Evolutionary conservation across 2,329 filamentous ascomycete species (phyloP), one percentile per base, ranked within the genome.

Genomic region (Penicillium palitans): DNA sequence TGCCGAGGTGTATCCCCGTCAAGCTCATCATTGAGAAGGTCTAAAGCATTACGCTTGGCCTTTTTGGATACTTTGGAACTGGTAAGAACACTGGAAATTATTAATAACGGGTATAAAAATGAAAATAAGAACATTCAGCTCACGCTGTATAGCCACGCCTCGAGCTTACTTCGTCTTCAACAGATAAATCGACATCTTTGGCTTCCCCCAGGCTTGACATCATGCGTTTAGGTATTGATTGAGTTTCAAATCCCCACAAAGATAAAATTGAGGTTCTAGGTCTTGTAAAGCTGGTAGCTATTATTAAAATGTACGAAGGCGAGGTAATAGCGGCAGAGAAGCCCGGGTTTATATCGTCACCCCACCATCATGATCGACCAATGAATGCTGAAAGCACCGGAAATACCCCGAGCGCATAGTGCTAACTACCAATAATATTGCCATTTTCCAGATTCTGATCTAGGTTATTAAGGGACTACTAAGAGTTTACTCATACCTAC

Each of bases 21-120:
- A 29, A 67, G 17, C 37, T 66, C 63, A 39, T 65, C 63, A 42
- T 66, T 59, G 27, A 69, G 58, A 3, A 69, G 51, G 21, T 69
- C 62, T 40, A 62, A 33, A 2, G 69, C 69, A 41, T 69, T 56
- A n/a, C 65, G 15, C 60, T 72, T 71, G 35, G 66, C 65, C 25
- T 61, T 57, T 9, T 66, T 55, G 0, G 67, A 69, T 15, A 66
- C 58, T 5, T 65, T 61, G 10, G 66, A 63, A n/a, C 66, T 68
- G 25, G 61, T 55, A 2, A 60, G 42, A 2, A 59, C 52, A 10
- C 68, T 68, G 27, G 3, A 8, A 13, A 37, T 2, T 50, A 19
- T 47, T 46, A 41, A 15, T 33, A 17, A 6, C 19, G 10, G n/a
- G 2, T 35, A n/a, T 19, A 24, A 29, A 29, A 9, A 4, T n/a